These are phyloP conservation scores for Solanum clarkiae DNA, from an alignment of 257 asterid species.

Conservation along the genomic window DNA sequence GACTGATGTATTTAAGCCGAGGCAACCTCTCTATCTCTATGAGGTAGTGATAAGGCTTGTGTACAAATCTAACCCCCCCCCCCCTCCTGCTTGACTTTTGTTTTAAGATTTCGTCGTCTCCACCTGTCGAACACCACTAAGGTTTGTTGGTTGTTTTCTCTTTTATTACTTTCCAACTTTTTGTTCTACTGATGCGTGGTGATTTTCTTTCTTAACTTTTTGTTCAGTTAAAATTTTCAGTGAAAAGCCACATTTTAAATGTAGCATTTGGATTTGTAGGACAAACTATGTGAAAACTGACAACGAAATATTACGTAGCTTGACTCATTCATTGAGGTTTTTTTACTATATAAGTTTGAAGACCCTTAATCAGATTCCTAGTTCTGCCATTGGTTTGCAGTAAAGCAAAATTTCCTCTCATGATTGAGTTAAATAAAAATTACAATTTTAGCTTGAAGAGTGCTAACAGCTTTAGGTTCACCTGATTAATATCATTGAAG, in stretches of 20 bases:
- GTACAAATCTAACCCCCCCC: no score
- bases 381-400: neutral
- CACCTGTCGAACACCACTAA: neutral
- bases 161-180: neutral
- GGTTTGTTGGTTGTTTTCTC: neutral
- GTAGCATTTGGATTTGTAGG: neutral
- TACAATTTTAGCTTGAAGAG: neutral
- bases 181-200: neutral
- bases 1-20: no score
- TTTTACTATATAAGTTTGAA: neutral
- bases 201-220: neutral
- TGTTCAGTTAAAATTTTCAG: neutral
- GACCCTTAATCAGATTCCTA: neutral
- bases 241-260: neutral
- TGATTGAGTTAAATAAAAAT: neutral
- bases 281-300: neutral
- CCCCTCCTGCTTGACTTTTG: neutral
- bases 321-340: neutral
- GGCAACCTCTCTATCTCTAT: no score
- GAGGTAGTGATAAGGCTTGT: no score
- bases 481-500: neutral
- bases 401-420: neutral
- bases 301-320: neutral
- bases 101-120: neutral
- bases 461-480: neutral